Evolutionary conservation across 768 basidiomycete species (phyloP).

Genomic region (Pleurotus citrinopileatus): DNA sequence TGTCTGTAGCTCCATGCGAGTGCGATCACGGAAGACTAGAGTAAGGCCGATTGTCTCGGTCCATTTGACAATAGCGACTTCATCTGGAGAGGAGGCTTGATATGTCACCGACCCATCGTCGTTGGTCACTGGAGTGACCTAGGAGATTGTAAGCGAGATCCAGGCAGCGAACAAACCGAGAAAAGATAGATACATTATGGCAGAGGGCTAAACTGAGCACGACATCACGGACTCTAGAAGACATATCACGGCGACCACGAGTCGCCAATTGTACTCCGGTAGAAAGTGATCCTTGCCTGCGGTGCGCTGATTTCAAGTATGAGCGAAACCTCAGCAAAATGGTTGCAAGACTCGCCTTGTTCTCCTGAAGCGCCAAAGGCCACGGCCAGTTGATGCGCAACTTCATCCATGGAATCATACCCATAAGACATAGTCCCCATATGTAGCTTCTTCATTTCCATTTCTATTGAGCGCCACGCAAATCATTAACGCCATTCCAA

Average conservation of each 20-base stretch:
- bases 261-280: slow-evolving; percentile 83
- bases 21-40: slow-evolving; percentile 86
- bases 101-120: slow-evolving; percentile 95
- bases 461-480: slow-evolving; percentile 57
- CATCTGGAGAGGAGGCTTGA: slow-evolving; percentile 98
- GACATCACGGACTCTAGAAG: slow-evolving; percentile 87
- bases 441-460: slow-evolving; percentile 99
- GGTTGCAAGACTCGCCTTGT: slow-evolving; percentile 36
- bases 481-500: background rate
- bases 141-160: slow-evolving; percentile 4
- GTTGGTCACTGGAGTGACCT: slow-evolving; percentile 95
- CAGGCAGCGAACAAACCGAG: background rate
- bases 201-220: slow-evolving; percentile 92
- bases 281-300: slow-evolving; percentile 52
- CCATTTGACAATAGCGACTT: slow-evolving; percentile 98
- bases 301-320: slow-evolving; percentile 29
- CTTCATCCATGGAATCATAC: slow-evolving; percentile 98
- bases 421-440: slow-evolving; percentile 99
- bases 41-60: slow-evolving; percentile 93
- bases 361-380: slow-evolving; percentile 73
- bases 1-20: slow-evolving; percentile 80
- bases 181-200: slow-evolving; percentile 67
- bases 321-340: background rate
- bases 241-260: slow-evolving; percentile 91
- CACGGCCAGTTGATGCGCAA: slow-evolving; percentile 84